Evolutionary conservation across 176 grass and related monocot species (phyloP).

Genomic region (Carex scoparia): DNA sequence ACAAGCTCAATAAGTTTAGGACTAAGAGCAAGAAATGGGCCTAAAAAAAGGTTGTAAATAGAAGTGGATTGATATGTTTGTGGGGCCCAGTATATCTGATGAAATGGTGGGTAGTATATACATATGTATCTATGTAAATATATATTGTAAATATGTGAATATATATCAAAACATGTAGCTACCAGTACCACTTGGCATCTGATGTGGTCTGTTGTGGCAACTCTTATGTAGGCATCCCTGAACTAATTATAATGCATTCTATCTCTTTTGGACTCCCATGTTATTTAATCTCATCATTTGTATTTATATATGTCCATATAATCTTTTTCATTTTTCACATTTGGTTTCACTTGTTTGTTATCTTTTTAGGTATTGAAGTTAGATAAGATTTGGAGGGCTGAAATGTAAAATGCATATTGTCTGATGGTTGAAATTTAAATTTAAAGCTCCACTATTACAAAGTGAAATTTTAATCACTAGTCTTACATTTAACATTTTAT

Average conservation of each 20-base stretch:
- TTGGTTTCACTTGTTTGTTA: background rate
- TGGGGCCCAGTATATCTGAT: slow-evolving; percentile 20
- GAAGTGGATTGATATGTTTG: slow-evolving; percentile 10
- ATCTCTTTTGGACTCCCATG: background rate
- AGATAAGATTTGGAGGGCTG: too few species aligned
- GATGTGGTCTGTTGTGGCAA: background rate
- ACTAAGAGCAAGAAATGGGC: slow-evolving; percentile 78
- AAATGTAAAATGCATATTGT: too few species aligned
- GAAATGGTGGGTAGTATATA: slow-evolving; percentile 26
- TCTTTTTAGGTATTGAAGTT: too few species aligned
- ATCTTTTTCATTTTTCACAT: background rate
- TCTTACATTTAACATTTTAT: too few species aligned
- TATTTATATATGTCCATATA: background rate
- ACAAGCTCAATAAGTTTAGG: slow-evolving; percentile 58
- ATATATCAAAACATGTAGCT: slow-evolving; percentile 3
- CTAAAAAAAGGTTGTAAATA: slow-evolving; percentile 63
- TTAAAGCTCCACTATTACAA: too few species aligned
- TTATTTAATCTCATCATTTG: background rate
- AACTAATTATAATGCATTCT: slow-evolving; percentile 10
- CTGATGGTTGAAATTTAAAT: too few species aligned
- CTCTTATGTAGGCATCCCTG: background rate
- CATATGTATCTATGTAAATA: slow-evolving; percentile 8
- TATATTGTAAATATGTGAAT: slow-evolving; percentile 5
- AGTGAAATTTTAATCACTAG: too few species aligned
- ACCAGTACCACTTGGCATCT: background rate